Evolutionary conservation across 495 filamentous ascomycete species (phyloP), one percentile per base, ranked within the genome.

Genomic region (Penicillium chermesinum): DNA sequence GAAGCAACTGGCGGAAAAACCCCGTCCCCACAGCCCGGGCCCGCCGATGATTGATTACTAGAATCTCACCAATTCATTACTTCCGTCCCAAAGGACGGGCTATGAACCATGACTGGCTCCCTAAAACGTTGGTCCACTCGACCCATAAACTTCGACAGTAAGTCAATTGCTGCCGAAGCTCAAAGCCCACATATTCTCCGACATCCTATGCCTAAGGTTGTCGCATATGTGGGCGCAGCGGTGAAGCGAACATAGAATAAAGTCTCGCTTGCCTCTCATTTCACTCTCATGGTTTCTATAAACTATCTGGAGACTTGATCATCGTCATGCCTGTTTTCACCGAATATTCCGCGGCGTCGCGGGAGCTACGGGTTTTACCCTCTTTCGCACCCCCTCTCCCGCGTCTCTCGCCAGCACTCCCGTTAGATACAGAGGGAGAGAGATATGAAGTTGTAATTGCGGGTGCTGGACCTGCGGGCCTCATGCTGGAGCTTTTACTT

Each of bases 401-500:
- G 18, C 67, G 68, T 5, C 58, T 71, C 17, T 47, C 63, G 1
- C 55, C 61, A 2, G 47, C 44, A n/a, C 48, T 50, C 34, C 34
- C 53, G 3, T 7, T 41, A 8, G 34, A 44, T 17, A 45, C 36
- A n/a, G 35, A 53, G 10, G 50, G 25, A 0, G 64, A 67, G 21
- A 64, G 56, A 44, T 72, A 71, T 55, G 71, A 76, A 41, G 70
- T 75, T n/a, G 61, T 75, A 1, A 50, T 75, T 14, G 58, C 64
- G 15, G 70, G 72, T 8, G 69, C 73, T 12, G 75, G 75, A 5
- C 75, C 75, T 3, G 72, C 73, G 7, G 75, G 75, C 0, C 61
- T 78, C 12, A 69, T 77, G 60, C 63, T 73, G 7, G 61, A 67
- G 12, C 52, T 77, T 1, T 65, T 76, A 12, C 62, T 79, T 18